phyloP scores from a whole-genome alignment of 768 basidiomycete genomes.

The Leucocoprinus sp. region DNA sequence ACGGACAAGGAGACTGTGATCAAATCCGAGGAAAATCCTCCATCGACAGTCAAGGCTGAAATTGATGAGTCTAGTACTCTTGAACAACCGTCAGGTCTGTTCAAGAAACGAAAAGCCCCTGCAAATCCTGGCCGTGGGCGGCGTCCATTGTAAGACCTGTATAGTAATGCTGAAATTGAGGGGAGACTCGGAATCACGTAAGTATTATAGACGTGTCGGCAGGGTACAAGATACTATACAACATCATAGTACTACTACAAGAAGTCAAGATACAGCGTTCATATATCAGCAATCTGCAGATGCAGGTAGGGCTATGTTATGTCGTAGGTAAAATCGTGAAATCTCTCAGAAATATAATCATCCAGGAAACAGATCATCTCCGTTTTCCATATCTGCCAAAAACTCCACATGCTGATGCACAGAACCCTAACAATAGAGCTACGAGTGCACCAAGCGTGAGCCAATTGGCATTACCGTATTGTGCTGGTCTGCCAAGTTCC shows the following conservation, averaged over 20 bases:
- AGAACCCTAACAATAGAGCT: conserved; percentile 59
- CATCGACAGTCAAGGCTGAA: conserved; percentile 13
- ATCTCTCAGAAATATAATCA: neutral
- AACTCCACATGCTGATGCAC: conserved; percentile 54
- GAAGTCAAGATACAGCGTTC: too few relatives aligned
- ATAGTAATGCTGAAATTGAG: too few relatives aligned
- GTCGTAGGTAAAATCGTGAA: neutral
- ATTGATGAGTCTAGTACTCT: conserved; percentile 8
- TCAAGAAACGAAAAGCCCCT: conserved; percentile 27
- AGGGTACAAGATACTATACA: too few relatives aligned
- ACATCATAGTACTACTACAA: too few relatives aligned
- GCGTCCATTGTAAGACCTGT: too few relatives aligned
- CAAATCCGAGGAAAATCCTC: conserved; percentile 12
- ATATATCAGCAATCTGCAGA: too few relatives aligned
- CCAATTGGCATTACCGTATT: conserved; percentile 80
- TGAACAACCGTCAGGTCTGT: conserved; percentile 16
- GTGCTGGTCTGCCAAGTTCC: conserved; percentile 36
- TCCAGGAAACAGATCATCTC: conserved; percentile 12
- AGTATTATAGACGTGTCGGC: too few relatives aligned
- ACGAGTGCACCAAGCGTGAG: conserved; percentile 67
- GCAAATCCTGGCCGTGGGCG: conserved; percentile 17
- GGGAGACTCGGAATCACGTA: too few relatives aligned
- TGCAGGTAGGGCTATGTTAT: too few relatives aligned
- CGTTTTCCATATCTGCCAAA: conserved; percentile 56
- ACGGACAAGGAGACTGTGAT: conserved; percentile 10